phyloP scores from a whole-genome alignment of 2,329 filamentous ascomycete species.

The Cercospora janseana region DNA sequence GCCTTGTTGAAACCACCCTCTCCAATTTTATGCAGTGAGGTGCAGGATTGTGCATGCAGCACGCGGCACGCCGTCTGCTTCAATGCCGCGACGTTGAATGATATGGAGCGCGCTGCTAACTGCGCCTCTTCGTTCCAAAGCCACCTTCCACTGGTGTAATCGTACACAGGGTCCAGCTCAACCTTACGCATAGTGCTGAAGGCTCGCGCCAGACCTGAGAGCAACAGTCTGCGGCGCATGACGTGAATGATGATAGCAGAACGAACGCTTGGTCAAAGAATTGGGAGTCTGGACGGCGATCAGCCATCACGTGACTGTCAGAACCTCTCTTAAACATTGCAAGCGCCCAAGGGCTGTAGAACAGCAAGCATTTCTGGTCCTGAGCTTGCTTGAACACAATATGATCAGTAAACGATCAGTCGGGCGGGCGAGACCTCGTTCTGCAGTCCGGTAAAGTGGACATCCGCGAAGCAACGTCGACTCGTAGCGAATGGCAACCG shows the following conservation, averaged over 20 bases:
- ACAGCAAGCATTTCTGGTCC: no score
- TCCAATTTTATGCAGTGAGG: slow-evolving; percentile 36
- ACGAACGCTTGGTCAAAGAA: no score
- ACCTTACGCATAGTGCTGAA: neutral
- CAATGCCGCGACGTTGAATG: slow-evolving; percentile 41
- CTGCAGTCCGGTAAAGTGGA: no score
- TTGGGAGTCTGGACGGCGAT: no score
- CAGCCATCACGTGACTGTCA: no score
- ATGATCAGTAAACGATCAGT: no score
- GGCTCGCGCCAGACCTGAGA: neutral
- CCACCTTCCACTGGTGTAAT: slow-evolving; percentile 39
- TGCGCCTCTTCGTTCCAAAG: slow-evolving; percentile 40
- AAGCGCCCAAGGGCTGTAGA: no score
- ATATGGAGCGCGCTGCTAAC: slow-evolving; percentile 35
- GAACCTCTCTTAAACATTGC: no score
- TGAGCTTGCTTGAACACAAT: no score
- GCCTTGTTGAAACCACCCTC: slow-evolving; percentile 35
- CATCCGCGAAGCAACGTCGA: no score
- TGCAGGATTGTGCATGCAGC: slow-evolving; percentile 36
- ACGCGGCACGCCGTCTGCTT: slow-evolving; percentile 36
- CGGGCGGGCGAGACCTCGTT: no score
- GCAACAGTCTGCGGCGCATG: neutral
- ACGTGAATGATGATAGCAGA: neutral
- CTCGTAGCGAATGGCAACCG: no score
- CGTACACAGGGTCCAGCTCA: neutral